Conservation (phyloP, 768 basidiomycete genomes). For the Boletus eberwhitei region DNA sequence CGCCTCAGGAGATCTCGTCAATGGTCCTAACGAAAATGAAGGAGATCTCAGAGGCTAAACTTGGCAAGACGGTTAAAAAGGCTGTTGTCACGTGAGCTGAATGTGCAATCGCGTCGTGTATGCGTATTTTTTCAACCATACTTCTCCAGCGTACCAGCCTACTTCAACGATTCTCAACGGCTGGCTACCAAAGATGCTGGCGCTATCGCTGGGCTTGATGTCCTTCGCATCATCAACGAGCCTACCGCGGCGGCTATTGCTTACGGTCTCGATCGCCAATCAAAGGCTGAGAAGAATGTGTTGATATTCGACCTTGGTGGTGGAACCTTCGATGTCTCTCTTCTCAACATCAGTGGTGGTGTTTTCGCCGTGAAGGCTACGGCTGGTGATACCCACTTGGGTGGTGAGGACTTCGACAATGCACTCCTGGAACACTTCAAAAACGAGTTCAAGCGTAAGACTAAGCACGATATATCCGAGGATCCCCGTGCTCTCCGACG, state of each 20-base stretch:
- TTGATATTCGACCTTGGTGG: constrained; percentile 99
- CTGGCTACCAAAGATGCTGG: constrained; percentile 99
- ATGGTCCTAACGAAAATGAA: constrained; percentile 99
- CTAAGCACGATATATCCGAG: constrained; percentile 94
- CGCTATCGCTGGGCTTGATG: constrained; percentile 95
- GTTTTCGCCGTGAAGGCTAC: constrained; percentile 99
- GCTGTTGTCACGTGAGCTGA: constrained; percentile 90
- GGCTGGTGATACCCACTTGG: constrained; percentile 98
- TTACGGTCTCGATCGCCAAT: constrained; percentile 95
- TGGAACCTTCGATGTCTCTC: constrained; percentile 99
- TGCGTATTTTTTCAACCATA: constrained; percentile 1
- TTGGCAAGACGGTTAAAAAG: constrained; percentile 97
- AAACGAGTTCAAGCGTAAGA: constrained; percentile 98
- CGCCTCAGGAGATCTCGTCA: constrained; percentile 98
- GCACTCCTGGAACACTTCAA: constrained; percentile 98
- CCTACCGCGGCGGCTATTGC: constrained; percentile 99
- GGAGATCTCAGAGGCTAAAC: constrained; percentile 98
- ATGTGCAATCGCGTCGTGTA: neutral
- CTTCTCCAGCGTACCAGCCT: constrained; percentile 78
- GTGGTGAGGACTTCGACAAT: constrained; percentile 99
- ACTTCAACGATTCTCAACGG: constrained; percentile 99
- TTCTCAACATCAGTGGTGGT: constrained; percentile 96
- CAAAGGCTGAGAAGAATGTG: constrained; percentile 94
- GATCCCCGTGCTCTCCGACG: constrained; percentile 97
- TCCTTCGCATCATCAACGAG: constrained; percentile 99